Conservation (phyloP, 495 filamentous ascomycete species). For the Aspergillus coremiiformis region DNA sequence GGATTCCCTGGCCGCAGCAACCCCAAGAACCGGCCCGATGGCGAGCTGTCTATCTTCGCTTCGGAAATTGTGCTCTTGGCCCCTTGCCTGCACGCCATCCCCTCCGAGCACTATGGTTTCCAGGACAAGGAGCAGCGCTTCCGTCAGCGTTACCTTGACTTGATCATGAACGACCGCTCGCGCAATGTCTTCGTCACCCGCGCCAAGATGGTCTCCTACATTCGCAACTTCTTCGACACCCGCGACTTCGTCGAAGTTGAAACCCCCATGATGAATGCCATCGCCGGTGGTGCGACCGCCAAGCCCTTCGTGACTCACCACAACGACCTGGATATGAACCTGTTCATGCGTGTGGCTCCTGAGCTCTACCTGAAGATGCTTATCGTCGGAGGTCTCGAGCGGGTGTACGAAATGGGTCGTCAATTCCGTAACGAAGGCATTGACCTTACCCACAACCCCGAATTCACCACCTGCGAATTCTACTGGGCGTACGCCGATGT, state of each 20-base stretch:
- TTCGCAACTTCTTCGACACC: conserved; percentile 79
- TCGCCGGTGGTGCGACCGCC: conserved; percentile 91
- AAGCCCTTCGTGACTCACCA: conserved; percentile 93
- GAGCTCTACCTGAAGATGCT: conserved; percentile 96
- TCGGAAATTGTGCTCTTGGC: conserved; percentile 75
- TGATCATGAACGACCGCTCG: conserved; percentile 88
- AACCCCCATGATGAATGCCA: conserved; percentile 95
- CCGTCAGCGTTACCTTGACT: conserved; percentile 85
- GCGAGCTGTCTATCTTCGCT: conserved; percentile 92
- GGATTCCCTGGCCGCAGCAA: conserved; percentile 85
- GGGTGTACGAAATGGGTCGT: conserved; percentile 87
- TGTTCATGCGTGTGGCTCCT: conserved; percentile 91
- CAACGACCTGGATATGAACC: conserved; percentile 86
- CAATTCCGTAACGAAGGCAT: conserved; percentile 94
- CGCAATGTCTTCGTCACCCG: conserved; percentile 76
- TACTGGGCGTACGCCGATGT: conserved; percentile 94
- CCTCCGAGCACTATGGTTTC: conserved; percentile 85
- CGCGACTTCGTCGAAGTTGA: conserved; percentile 90
- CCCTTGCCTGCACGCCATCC: conserved; percentile 90
- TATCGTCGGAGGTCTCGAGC: conserved; percentile 85
- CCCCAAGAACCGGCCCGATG: conserved; percentile 78
- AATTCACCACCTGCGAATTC: conserved; percentile 97
- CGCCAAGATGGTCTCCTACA: conserved; percentile 74
- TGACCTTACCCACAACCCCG: conserved; percentile 96
- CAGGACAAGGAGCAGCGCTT: conserved; percentile 89